Evolutionary conservation across 208 protist genomes (phyloP), one percentile per base, ranked within the genome.

Genomic region (Leishmania amazonensis): DNA sequence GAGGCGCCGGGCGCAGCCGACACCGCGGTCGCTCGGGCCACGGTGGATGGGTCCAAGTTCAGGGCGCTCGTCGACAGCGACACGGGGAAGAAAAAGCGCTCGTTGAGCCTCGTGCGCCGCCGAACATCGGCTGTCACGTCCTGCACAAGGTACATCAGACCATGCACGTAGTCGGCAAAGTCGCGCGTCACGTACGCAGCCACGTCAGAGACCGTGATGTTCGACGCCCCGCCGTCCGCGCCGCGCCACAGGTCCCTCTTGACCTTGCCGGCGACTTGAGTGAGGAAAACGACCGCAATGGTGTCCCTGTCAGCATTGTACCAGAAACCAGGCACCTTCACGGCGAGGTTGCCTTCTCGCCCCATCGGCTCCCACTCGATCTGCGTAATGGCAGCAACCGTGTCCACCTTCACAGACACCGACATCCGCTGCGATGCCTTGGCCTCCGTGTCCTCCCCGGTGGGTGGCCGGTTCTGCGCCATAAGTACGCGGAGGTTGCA

Each of bases 351-450:
- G 45, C 91, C 95, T 40, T 91, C 84, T 3, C 95, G 91, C 51
- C 60, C 47, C 28, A 95, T 58, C 45, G 93, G 95, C 81, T 97
- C 95, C 72, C 93, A 91, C 79, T 96, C 90, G 40, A 97, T 90
- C 79, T 97, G 95, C 19, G 87, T 93, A 45, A 96, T 82, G 35
- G 94, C 31, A 4, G 93, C 89, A 21, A 94, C 28, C 40, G 92
- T 92, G 45, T 81, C 85, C 15, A 96, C 40, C 21, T 79, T 88
- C 35, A 94, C 77, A n/a, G 93, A 96, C n/a, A 74, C 87, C 0
- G 85, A 90, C 49, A 93, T 47, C 31, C 84, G 82, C 74, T 78
- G 81, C 21, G 80, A 79, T 65, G 76, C 73, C 38, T 90, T 83
- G 13, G 78, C 75, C 15, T 65, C 35, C 17, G 81, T 86, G 60